phyloP scores from a whole-genome alignment of 2,329 filamentous ascomycete genomes.

The Elsinoe necatrix region DNA sequence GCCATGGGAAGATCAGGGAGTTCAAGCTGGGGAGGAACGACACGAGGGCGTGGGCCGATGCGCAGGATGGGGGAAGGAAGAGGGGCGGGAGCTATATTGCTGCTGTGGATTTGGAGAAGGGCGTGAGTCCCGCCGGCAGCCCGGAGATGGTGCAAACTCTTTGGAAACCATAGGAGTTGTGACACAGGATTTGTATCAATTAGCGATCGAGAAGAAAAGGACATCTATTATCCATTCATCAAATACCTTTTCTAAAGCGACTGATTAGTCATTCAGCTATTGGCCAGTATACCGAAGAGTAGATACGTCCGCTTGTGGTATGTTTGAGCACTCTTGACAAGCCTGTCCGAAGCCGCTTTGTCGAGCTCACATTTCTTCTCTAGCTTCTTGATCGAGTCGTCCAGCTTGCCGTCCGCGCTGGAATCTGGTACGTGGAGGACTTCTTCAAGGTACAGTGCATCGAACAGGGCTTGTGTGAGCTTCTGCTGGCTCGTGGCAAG shows the following conservation, averaged over 20 bases:
- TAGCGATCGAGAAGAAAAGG: too few species aligned
- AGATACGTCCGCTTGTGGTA: constrained; percentile 79
- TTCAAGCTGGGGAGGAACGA: neutral
- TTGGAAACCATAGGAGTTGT: neutral
- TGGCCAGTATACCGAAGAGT: constrained; percentile 66
- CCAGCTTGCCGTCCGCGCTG: constrained; percentile 14
- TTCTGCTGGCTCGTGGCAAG: constrained; percentile 23
- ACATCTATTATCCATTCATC: too few species aligned
- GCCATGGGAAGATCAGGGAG: neutral
- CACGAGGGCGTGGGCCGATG: neutral
- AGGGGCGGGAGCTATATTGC: neutral
- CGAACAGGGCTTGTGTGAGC: constrained; percentile 36
- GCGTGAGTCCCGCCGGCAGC: neutral
- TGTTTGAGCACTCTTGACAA: constrained; percentile 58
- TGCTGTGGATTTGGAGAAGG: constrained; percentile 3
- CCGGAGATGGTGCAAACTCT: neutral
- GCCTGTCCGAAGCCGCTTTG: constrained; percentile 41
- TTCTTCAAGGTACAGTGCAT: constrained; percentile 35
- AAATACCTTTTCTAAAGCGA: too few species aligned
- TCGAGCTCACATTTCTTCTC: constrained; percentile 42
- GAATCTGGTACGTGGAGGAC: constrained; percentile 17
- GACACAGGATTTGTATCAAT: too few species aligned
- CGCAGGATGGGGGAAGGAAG: neutral
- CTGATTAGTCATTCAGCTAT: neutral
- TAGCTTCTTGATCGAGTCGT: constrained; percentile 31